phyloP scores from a whole-genome alignment of 441 rosid genomes.

The Brassica hybrid region DNA sequence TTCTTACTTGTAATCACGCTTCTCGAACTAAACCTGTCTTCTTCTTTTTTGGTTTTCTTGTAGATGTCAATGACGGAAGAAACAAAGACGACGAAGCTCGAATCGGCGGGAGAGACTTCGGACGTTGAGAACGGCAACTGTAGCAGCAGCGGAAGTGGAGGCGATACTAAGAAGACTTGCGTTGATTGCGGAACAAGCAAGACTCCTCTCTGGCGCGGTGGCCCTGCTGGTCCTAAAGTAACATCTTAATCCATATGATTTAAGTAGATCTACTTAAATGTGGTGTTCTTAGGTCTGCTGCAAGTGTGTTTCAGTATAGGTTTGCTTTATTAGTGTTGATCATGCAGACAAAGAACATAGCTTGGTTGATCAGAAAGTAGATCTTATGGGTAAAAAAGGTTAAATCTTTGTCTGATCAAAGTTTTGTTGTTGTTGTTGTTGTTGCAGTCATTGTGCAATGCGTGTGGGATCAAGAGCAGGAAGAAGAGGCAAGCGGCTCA shows the following conservation, averaged over 20 bases:
- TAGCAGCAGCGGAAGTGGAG: conserved; percentile 41
- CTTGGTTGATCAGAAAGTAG: neutral
- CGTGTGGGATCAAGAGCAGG: conserved; percentile 93
- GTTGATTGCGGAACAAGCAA: conserved; percentile 89
- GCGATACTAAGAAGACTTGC: conserved; percentile 72
- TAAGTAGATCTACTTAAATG: conserved; percentile 13
- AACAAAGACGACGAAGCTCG: conserved; percentile 31
- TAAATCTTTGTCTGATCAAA: neutral
- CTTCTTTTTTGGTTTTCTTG: neutral
- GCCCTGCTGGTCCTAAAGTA: conserved; percentile 98
- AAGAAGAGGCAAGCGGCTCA: conserved; percentile 73
- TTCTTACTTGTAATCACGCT: conserved; percentile 4
- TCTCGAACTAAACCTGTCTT: neutral
- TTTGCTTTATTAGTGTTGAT: neutral
- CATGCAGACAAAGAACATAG: neutral
- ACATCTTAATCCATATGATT: neutral
- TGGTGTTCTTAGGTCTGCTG: neutral
- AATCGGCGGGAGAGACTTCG: conserved; percentile 37
- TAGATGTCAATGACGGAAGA: conserved; percentile 68
- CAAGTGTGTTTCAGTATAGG: neutral
- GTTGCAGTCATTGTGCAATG: conserved; percentile 84
- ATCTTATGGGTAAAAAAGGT: too few relatives aligned
- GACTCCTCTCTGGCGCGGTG: conserved; percentile 97
- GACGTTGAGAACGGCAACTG: conserved; percentile 41
- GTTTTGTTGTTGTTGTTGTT: neutral